These are phyloP conservation scores for Trichoderma lentiforme DNA, from an alignment of 2,329 filamentous ascomycete species.

Conservation along the genomic window DNA sequence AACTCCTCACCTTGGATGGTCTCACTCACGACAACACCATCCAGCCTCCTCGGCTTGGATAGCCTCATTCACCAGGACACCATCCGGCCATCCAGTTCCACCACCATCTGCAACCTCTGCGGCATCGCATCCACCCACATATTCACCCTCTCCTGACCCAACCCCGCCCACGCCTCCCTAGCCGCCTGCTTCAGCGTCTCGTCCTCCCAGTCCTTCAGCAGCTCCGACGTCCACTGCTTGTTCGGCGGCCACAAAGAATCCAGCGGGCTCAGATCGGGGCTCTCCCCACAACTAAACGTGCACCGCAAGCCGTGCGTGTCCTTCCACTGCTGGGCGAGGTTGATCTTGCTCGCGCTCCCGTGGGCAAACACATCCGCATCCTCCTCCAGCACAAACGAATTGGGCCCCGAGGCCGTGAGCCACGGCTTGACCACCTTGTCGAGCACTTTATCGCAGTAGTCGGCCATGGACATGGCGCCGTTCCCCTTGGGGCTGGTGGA, in stretches of 20 bases:
- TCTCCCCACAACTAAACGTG: conserved; percentile 37
- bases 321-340: conserved; percentile 37
- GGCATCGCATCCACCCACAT: conserved; percentile 39
- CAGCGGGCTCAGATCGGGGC: conserved; percentile 36
- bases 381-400: conserved; percentile 35
- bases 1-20: background rate
- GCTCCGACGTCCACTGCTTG: conserved; percentile 34
- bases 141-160: conserved; percentile 34
- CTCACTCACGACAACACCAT: conserved; percentile 34
- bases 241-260: conserved; percentile 35
- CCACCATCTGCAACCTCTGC: conserved; percentile 32
- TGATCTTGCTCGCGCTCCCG: conserved; percentile 35
- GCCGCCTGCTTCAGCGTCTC: conserved; percentile 32
- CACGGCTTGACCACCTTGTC: conserved; percentile 34
- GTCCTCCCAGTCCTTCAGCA: conserved; percentile 33
- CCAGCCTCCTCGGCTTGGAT: conserved; percentile 13
- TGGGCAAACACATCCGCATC: conserved; percentile 36
- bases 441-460: conserved; percentile 35
- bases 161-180: conserved; percentile 28
- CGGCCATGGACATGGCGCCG: conserved; percentile 34
- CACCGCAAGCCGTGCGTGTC: conserved; percentile 31
- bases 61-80: conserved; percentile 31
- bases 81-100: conserved; percentile 32
- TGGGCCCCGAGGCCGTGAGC: conserved; percentile 24
- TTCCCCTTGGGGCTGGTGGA: conserved; percentile 33